Conservation (phyloP, 257 asterid species). For the Penstemon eatonii region DNA sequence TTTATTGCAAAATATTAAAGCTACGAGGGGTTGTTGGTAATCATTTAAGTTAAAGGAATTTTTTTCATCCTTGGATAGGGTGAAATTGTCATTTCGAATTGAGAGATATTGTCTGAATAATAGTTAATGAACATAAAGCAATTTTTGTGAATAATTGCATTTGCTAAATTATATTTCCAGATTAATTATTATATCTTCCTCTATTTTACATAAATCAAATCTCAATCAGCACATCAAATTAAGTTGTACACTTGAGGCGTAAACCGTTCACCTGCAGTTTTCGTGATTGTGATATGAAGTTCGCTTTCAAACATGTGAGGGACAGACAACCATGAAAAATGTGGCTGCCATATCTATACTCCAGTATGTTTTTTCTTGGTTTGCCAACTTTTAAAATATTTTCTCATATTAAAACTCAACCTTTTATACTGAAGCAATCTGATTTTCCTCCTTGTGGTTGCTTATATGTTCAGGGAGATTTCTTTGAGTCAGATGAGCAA, state of each 20-base stretch:
- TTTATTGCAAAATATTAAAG: no score
- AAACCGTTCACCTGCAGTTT: conserved; percentile 65
- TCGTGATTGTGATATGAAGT: conserved; percentile 61
- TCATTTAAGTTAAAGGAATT: no score
- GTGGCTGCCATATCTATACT: conserved; percentile 67
- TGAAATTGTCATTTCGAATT: no score
- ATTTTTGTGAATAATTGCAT: not conserved
- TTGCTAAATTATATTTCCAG: not conserved
- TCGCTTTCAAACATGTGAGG: conserved; percentile 86
- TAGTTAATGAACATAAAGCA: not conserved
- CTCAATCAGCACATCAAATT: conserved; percentile 77
- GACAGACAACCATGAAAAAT: conserved; percentile 81
- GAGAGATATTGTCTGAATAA: no score
- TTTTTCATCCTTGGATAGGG: no score
- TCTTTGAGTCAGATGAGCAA: conserved; percentile 70
- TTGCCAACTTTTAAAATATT: not conserved
- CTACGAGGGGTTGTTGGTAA: no score
- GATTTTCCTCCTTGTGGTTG: not conserved
- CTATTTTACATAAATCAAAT: conserved; percentile 57
- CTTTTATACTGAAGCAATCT: not conserved
- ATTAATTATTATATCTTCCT: not conserved
- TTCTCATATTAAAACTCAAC: not conserved
- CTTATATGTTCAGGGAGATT: conserved; percentile 59
- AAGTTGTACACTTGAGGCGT: conserved; percentile 60
- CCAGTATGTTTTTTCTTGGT: conserved; percentile 49